A percentile compares a stretch with the other conserved stretches of the same genome.
These are phyloP conservation scores for Drechslerella coelobrocha DNA, from an alignment of 2,329 filamentous ascomycete genomes.

Conservation along the genomic window DNA sequence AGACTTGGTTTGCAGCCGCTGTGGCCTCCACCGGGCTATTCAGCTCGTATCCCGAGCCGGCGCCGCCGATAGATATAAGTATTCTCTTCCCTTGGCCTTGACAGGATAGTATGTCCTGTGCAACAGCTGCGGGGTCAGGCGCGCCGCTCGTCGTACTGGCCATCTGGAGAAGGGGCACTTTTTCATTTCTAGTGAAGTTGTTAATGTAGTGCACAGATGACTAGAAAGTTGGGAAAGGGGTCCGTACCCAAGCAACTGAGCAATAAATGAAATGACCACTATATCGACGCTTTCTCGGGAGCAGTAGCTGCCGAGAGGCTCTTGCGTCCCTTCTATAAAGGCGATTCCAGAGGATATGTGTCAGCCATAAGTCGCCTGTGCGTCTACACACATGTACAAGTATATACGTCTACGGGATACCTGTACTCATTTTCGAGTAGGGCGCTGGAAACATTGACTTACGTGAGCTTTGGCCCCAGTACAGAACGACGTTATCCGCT, in stretches of 20 bases:
- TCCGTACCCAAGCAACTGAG: conserved; percentile 19
- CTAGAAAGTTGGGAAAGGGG: background rate
- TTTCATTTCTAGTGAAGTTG: conserved; percentile 10
- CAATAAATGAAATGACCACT: conserved; percentile 56
- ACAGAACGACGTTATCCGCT: conserved; percentile 32
- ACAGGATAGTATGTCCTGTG: conserved; percentile 60
- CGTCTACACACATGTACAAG: too few relatives aligned
- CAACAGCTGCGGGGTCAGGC: background rate
- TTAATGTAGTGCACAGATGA: background rate
- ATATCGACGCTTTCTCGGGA: conserved; percentile 55
- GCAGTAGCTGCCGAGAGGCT: conserved; percentile 51
- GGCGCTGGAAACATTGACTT: background rate
- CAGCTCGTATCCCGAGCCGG: conserved; percentile 58
- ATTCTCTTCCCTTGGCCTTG: conserved; percentile 73
- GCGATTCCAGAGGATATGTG: too few relatives aligned
- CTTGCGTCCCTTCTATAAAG: conserved; percentile 11
- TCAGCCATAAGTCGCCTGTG: too few relatives aligned
- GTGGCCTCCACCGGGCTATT: conserved; percentile 62
- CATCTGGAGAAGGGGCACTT: conserved; percentile 34
- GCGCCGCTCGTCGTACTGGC: background rate
- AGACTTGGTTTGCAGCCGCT: conserved; percentile 68
- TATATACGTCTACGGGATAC: too few relatives aligned
- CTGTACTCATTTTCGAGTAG: background rate
- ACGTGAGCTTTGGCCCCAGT: conserved; percentile 49
- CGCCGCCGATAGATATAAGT: conserved; percentile 74